phyloP scores from a whole-genome alignment of 1,139 yeast genomes.

The Lodderomyces pseudojiufengensis region DNA sequence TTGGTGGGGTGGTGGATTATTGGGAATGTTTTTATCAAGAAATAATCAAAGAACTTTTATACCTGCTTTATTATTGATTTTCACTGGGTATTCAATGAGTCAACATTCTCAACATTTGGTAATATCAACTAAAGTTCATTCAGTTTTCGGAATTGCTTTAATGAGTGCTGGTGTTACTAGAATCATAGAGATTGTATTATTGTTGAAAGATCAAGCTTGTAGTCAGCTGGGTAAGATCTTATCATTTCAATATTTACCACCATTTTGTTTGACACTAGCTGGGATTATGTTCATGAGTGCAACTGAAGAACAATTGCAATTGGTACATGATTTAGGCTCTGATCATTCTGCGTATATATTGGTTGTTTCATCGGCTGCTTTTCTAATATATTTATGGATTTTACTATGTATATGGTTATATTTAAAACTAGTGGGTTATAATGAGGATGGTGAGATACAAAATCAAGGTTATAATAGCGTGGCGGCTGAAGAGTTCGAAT shows the following conservation, averaged over 20 bases:
- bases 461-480: constrained; percentile 13
- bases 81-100: constrained; percentile 94
- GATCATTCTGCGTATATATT: constrained; percentile 83
- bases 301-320: constrained; percentile 75
- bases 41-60: constrained; percentile 63
- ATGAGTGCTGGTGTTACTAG: constrained; percentile 76
- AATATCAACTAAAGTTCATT: constrained; percentile 83
- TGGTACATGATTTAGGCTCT: constrained; percentile 71
- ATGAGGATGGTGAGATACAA: constrained; percentile 35
- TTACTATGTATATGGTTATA: constrained; percentile 55
- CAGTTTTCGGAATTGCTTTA: constrained; percentile 75
- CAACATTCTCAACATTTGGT: constrained; percentile 74
- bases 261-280: constrained; percentile 71
- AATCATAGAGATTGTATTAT: constrained; percentile 71
- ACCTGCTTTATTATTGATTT: constrained; percentile 76
- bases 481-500: constrained; percentile 32
- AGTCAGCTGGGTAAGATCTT: constrained; percentile 46
- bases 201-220: constrained; percentile 54
- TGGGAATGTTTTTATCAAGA: constrained; percentile 70
- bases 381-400: constrained; percentile 66
- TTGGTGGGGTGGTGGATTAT: constrained; percentile 93
- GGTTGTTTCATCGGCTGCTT: constrained; percentile 71
- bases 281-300: constrained; percentile 91
- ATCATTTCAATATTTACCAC: constrained; percentile 80
- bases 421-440: constrained; percentile 47